Evolutionary conservation across 2,329 filamentous ascomycete species (phyloP), one percentile per base, ranked within the genome.

Genomic region (Clarireedia paspali): DNA sequence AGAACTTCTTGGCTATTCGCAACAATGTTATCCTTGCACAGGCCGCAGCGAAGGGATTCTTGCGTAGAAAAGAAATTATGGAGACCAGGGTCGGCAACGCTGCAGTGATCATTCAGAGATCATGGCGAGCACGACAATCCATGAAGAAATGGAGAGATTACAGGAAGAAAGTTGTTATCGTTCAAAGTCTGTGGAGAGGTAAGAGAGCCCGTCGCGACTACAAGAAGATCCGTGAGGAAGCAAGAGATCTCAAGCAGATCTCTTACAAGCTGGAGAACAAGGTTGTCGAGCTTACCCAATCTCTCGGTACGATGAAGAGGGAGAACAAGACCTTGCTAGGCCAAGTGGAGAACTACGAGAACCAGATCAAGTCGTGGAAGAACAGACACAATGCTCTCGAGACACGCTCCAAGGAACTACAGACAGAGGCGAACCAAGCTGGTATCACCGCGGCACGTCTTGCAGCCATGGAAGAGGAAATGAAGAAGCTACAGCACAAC

Each of bases 231-330:
- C 89, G 94, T 64, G 91, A 96, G 73, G 94, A 99, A 74, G 94
- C 94, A 62, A 88, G 94, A 69, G 95, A 99, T 76, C 82, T 99
- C 71, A 97, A 97, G 79, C 92, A 97, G 73, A 99, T 99, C 65
- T 97, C 94, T 2, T 99, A 99, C 79, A 97, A 96, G 78, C 78
- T 99, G 66, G 94, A 99, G 73, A 97, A 99, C 81, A 99, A 99
- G 83, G 94, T 99, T 60, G 90, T 99, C 60, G 94, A 99, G 75
- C 81, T 99, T 67, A 99, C 94, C 1, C 94, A 99, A 72, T 89
- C 87, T 50, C 75, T 99, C 65, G 91, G 94, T 63, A 86, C 90
- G 9, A 87, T 96, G 80, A 96, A 95, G 77, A 83, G 86, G 60
- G 89, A 96, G 74, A 99, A 99, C 81, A 96, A 95, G 78, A 82